Percentiles rank a stretch among this genome's conserved stretches.
Conservation (phyloP, 2,329 filamentous ascomycete genomes). For the Madurella fahalii region DNA sequence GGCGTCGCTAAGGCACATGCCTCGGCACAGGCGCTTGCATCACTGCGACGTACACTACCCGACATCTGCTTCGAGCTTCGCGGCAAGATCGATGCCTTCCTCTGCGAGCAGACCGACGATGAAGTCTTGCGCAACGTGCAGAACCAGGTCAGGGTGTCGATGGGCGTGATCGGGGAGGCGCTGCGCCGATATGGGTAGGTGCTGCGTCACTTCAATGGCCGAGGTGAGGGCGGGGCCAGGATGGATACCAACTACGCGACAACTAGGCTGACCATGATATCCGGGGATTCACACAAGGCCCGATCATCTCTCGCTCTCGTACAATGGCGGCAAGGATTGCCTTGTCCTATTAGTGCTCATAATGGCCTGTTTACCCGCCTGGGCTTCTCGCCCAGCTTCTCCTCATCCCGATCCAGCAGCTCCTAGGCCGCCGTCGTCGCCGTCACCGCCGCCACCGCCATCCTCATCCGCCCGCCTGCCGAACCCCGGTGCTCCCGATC, state of each 20-base stretch:
- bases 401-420: constrained; percentile 15
- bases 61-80: constrained; percentile 52
- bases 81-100: constrained; percentile 60
- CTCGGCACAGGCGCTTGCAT: background rate
- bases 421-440: constrained; percentile 2
- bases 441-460: background rate
- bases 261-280: constrained; percentile 9
- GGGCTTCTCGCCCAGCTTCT: constrained; percentile 24
- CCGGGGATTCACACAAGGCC: constrained; percentile 46
- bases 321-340: constrained; percentile 98
- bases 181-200: constrained; percentile 70
- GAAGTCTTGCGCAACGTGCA: constrained; percentile 63
- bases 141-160: constrained; percentile 66
- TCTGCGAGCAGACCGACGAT: constrained; percentile 55
- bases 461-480: background rate
- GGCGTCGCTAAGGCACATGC: constrained; percentile 3
- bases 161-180: constrained; percentile 71
- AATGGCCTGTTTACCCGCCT: constrained; percentile 56
- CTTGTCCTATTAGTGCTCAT: constrained; percentile 87
- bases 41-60: constrained; percentile 28
- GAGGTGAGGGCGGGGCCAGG: constrained; percentile 16
- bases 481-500: constrained; percentile 33
- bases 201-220: constrained; percentile 12
- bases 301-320: constrained; percentile 80
- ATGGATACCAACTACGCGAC: background rate